phyloP scores from a whole-genome alignment of 768 basidiomycete species.

The Tricholoma matsutake region DNA sequence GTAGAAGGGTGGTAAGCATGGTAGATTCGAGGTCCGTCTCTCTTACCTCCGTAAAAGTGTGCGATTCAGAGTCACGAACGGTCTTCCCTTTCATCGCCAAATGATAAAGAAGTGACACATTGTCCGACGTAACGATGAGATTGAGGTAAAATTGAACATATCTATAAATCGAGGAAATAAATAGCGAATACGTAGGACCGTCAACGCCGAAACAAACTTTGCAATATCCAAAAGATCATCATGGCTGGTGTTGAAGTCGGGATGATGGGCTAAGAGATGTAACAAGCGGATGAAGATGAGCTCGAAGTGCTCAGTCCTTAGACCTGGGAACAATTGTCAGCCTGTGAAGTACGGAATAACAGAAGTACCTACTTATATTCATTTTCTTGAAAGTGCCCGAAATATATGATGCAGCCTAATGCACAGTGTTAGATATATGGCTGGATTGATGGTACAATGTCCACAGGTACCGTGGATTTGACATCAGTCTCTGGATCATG shows the following conservation, averaged over 20 bases:
- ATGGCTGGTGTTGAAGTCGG: conserved; percentile 72
- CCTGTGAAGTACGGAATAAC: not conserved
- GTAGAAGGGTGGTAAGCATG: not conserved
- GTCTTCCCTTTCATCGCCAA: conserved; percentile 83
- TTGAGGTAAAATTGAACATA: conserved; percentile 90
- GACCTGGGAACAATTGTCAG: conserved; percentile 29
- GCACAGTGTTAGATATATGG: conserved; percentile 8
- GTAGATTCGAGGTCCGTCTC: not conserved
- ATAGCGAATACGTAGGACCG: not conserved
- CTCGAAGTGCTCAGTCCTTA: conserved; percentile 70
- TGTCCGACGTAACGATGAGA: conserved; percentile 73
- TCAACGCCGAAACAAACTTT: conserved; percentile 53
- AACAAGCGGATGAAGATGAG: conserved; percentile 82
- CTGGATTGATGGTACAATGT: conserved; percentile 2
- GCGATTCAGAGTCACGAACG: conserved; percentile 73
- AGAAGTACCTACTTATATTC: conserved; percentile 35
- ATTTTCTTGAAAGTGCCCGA: conserved; percentile 44
- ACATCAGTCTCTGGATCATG: conserved; percentile 90
- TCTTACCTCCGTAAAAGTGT: conserved; percentile 65
- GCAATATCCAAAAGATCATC: conserved; percentile 76
- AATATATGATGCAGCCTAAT: conserved; percentile 57
- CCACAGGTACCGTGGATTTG: conserved; percentile 52
- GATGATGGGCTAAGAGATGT: conserved; percentile 90
- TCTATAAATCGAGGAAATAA: conserved; percentile 37
- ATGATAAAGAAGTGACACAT: conserved; percentile 78